Conservation (phyloP, 2,329 filamentous ascomycete species). For the Aureobasidium pullulans region DNA sequence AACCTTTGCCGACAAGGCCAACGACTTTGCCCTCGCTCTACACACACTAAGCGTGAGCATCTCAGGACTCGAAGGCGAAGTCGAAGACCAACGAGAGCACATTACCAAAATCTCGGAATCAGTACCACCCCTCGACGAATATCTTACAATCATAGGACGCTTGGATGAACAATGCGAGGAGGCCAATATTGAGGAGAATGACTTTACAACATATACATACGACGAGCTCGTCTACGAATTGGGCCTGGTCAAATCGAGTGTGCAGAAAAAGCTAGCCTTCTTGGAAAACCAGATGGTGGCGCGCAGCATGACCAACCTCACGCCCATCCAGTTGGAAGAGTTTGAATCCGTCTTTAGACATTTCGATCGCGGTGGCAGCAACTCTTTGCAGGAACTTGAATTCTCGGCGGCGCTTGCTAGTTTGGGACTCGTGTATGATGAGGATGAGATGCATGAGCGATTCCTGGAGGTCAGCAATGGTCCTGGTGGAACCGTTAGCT, state of each 20-base stretch:
- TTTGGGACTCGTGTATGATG: slow-evolving; percentile 89
- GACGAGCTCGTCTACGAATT: slow-evolving; percentile 94
- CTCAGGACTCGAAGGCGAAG: slow-evolving; percentile 92
- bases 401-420: slow-evolving; percentile 95
- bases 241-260: slow-evolving; percentile 80
- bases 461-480: slow-evolving; percentile 81
- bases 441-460: slow-evolving; percentile 95
- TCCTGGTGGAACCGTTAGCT: slow-evolving; percentile 68
- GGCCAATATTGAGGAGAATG: slow-evolving; percentile 98
- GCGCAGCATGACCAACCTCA: slow-evolving; percentile 96
- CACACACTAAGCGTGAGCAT: slow-evolving; percentile 94
- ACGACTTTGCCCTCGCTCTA: slow-evolving; percentile 90
- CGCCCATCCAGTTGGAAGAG: slow-evolving; percentile 94
- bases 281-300: slow-evolving; percentile 98
- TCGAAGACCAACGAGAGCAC: slow-evolving; percentile 88
- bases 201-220: slow-evolving; percentile 98
- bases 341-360: slow-evolving; percentile 98
- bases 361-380: slow-evolving; percentile 89
- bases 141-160: slow-evolving; percentile 76
- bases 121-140: slow-evolving; percentile 81
- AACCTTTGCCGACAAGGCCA: slow-evolving; percentile 95
- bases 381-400: slow-evolving; percentile 84
- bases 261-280: slow-evolving; percentile 94
- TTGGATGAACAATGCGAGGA: slow-evolving; percentile 86
- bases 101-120: slow-evolving; percentile 79